phyloP scores from a whole-genome alignment of 2,329 filamentous ascomycete species.

The Niveomyces coronatus region DNA sequence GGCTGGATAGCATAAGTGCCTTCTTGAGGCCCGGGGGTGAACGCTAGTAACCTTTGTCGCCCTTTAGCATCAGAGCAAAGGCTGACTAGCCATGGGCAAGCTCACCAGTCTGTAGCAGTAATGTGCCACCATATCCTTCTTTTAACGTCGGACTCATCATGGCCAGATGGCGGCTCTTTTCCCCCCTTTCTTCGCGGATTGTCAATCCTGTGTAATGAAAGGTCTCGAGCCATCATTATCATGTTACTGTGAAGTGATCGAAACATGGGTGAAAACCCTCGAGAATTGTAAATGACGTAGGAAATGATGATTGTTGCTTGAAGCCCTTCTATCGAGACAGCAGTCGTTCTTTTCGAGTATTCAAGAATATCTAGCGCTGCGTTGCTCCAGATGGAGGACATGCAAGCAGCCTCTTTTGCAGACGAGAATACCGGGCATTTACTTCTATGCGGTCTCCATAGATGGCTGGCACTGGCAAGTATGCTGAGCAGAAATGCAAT shows the following conservation, averaged over 20 bases:
- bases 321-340: neutral
- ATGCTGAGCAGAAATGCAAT: neutral
- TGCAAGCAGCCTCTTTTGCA: slow-evolving; percentile 1
- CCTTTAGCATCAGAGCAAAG: neutral
- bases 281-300: slow-evolving; percentile 1
- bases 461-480: slow-evolving; percentile 2
- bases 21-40: slow-evolving; percentile 1
- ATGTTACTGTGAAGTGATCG: slow-evolving; percentile 1
- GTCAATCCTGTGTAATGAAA: slow-evolving; percentile 2
- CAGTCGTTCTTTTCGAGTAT: neutral
- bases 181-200: neutral
- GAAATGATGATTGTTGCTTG: slow-evolving; percentile 2
- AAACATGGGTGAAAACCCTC: slow-evolving; percentile 2
- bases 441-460: slow-evolving; percentile 1
- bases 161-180: neutral
- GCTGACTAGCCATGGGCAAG: neutral
- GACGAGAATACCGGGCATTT: slow-evolving; percentile 1
- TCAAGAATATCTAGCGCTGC: neutral
- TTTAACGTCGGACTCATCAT: neutral
- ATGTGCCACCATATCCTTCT: slow-evolving; percentile 5
- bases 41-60: slow-evolving; percentile 1
- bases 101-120: slow-evolving; percentile 4
- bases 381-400: slow-evolving; percentile 2
- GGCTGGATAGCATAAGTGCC: slow-evolving; percentile 3
- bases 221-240: neutral